Conservation (phyloP, 257 asterid genomes). For the Plantago major region DNA sequence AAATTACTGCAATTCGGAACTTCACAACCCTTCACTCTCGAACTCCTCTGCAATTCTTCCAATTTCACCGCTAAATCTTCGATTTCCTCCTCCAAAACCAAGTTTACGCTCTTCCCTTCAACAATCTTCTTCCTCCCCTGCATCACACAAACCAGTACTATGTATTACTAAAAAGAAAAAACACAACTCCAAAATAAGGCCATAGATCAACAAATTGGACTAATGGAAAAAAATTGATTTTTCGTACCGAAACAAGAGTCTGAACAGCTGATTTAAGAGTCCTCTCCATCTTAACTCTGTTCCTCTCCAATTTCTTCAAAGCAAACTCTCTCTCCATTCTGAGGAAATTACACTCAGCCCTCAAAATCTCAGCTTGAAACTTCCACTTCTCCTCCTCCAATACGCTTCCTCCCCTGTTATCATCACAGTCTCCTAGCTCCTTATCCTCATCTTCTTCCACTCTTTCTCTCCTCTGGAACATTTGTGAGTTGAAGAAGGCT, state of each 20-base stretch:
- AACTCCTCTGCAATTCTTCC: slow-evolving; percentile 38
- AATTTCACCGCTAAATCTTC: slow-evolving; percentile 55
- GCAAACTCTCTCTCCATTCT: slow-evolving; percentile 78
- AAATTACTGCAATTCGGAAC: slow-evolving; percentile 45
- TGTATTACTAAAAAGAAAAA: no score
- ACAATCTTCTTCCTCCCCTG: slow-evolving; percentile 62
- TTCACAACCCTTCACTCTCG: slow-evolving; percentile 30
- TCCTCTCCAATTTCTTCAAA: slow-evolving; percentile 64
- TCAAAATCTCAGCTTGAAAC: slow-evolving; percentile 82
- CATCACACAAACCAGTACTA: slow-evolving; percentile 12
- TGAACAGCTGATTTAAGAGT: slow-evolving; percentile 69
- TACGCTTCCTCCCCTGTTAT: not conserved
- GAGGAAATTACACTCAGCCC: slow-evolving; percentile 75
- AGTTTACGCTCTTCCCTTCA: slow-evolving; percentile 51
- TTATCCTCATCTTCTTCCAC: slow-evolving; percentile 29
- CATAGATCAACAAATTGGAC: not conserved
- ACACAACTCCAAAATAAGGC: not conserved
- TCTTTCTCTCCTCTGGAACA: slow-evolving; percentile 45
- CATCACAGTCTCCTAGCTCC: slow-evolving; percentile 12
- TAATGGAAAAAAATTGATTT: not conserved
- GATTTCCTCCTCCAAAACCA: slow-evolving; percentile 60
- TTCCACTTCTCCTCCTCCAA: slow-evolving; percentile 65
- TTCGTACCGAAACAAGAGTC: slow-evolving; percentile 55
- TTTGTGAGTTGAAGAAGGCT: slow-evolving; percentile 24
- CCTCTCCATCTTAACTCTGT: slow-evolving; percentile 53